Percentiles rank a stretch among this genome's conserved stretches.
Evolutionary conservation across 495 filamentous ascomycete species (phyloP).

Genomic region (Aspergillus mulundensis): DNA sequence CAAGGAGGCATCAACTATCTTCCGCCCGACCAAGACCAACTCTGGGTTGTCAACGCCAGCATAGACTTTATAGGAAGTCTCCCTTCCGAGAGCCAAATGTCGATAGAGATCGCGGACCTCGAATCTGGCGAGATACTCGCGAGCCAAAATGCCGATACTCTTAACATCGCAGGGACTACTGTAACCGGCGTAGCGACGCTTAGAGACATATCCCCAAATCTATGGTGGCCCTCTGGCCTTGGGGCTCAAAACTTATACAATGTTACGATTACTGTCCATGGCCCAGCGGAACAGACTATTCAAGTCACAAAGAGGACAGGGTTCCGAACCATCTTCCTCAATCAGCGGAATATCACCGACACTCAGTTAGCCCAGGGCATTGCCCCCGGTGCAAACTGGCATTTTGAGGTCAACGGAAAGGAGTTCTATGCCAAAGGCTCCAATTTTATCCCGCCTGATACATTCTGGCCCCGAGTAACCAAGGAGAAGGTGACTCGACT

Average conservation of each 20-base stretch:
- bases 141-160: constrained; percentile 37
- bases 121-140: constrained; percentile 43
- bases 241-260: constrained; percentile 60
- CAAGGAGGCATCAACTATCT: constrained; percentile 58
- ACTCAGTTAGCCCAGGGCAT: constrained; percentile 54
- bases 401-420: constrained; percentile 66
- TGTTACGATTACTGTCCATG: constrained; percentile 47
- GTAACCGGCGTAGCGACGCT: constrained; percentile 51
- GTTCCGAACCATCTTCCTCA: constrained; percentile 65
- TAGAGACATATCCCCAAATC: constrained; percentile 40
- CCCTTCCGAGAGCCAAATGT: constrained; percentile 44
- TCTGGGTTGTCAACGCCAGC: constrained; percentile 69
- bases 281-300: constrained; percentile 27
- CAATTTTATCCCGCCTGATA: constrained; percentile 64
- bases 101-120: constrained; percentile 50
- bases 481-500: constrained; percentile 48
- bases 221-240: constrained; percentile 63
- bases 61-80: constrained; percentile 57
- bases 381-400: constrained; percentile 63
- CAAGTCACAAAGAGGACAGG: constrained; percentile 55
- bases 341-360: constrained; percentile 56
- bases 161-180: constrained; percentile 41
- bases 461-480: constrained; percentile 64
- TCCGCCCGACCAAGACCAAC: constrained; percentile 54
- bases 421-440: constrained; percentile 66